Evolutionary conservation across 2,329 filamentous ascomycete genomes (phyloP).

Genomic region (Aspergillus udagawae): DNA sequence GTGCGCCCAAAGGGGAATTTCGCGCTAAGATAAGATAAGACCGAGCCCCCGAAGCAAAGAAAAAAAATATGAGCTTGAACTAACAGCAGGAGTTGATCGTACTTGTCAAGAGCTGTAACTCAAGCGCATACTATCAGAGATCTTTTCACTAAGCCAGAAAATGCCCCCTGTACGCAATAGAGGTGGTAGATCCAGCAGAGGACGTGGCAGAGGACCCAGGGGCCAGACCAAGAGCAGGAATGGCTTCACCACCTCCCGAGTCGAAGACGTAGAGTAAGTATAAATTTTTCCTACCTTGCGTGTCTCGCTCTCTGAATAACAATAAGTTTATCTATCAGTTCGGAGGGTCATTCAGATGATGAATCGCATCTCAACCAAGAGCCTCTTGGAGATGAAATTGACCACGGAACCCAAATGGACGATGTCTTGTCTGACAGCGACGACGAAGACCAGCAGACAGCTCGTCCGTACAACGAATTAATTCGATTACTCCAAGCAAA

Average conservation of each 20-base stretch:
- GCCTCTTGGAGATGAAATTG: constrained; percentile 35
- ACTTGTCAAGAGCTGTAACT: neutral
- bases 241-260: constrained; percentile 35
- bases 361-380: constrained; percentile 37
- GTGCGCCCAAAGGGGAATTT: constrained; percentile 39
- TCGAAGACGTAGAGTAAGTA: constrained; percentile 38
- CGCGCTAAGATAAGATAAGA: constrained; percentile 48
- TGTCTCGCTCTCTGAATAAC: neutral
- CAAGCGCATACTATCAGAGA: neutral
- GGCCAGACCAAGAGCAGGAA: constrained; percentile 22
- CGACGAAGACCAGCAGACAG: constrained; percentile 39
- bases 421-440: constrained; percentile 40
- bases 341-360: constrained; percentile 25
- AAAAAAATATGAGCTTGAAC: constrained; percentile 6
- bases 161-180: constrained; percentile 29
- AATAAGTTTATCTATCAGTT: constrained; percentile 14
- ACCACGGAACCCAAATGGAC: constrained; percentile 38
- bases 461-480: constrained; percentile 53
- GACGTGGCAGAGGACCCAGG: constrained; percentile 30
- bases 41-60: constrained; percentile 7
- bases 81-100: neutral
- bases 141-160: neutral
- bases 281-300: neutral
- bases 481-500: constrained; percentile 51
- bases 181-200: constrained; percentile 22